Evolutionary conservation across 2,329 filamentous ascomycete species (phyloP).

Genomic region (Akanthomyces lecanii): DNA sequence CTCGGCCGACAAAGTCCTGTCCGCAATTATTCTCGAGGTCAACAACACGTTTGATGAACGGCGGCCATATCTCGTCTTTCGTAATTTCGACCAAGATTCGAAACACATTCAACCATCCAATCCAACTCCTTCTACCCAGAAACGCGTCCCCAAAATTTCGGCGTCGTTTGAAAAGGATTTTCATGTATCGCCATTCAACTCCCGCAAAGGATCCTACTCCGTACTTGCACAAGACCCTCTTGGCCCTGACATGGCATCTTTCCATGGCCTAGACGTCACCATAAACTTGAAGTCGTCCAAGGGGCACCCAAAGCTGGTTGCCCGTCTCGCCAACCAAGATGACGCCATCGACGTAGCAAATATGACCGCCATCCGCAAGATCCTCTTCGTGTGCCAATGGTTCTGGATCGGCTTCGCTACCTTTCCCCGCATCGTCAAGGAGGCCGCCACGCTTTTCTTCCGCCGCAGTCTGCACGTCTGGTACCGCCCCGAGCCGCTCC

Average conservation of each 20-base stretch:
- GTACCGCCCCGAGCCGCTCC: conserved; percentile 59
- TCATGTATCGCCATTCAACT: conserved; percentile 73
- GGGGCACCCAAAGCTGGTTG: conserved; percentile 55
- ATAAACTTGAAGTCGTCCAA: conserved; percentile 60
- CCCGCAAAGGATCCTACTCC: conserved; percentile 51
- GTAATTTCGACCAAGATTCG: conserved; percentile 25
- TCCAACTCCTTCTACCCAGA: conserved; percentile 22
- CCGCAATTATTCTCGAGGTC: conserved; percentile 66
- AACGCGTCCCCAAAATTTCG: conserved; percentile 16
- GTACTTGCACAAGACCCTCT: conserved; percentile 46
- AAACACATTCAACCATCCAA: conserved; percentile 6
- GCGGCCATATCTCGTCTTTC: conserved; percentile 35
- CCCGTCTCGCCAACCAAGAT: conserved; percentile 53
- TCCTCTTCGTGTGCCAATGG: conserved; percentile 51
- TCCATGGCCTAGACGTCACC: conserved; percentile 50
- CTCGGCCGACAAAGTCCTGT: conserved; percentile 50
- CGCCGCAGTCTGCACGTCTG: conserved; percentile 56
- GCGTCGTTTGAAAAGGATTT: conserved; percentile 65
- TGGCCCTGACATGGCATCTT: conserved; percentile 32
- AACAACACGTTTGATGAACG: conserved; percentile 75
- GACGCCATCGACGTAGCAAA: conserved; percentile 45
- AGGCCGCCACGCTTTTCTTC: conserved; percentile 57
- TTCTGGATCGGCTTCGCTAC: conserved; percentile 65
- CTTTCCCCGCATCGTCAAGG: conserved; percentile 59
- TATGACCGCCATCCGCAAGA: conserved; percentile 40